Evolutionary conservation across 2,329 filamentous ascomycete species (phyloP).

Genomic region (Venturiaceae sp.): DNA sequence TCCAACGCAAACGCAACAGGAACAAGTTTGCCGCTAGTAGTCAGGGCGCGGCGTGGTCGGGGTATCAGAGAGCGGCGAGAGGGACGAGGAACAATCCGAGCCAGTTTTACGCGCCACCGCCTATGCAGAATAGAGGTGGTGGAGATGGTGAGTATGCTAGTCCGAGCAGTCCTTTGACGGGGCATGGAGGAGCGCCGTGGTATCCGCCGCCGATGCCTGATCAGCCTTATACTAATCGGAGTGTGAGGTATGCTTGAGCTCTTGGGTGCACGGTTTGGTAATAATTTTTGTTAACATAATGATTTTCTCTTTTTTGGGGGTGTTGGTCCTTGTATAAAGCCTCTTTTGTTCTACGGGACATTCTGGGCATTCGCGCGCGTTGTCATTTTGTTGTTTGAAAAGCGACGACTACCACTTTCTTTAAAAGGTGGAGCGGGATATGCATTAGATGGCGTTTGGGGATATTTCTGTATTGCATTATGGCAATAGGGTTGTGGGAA

Average conservation of each 20-base stretch:
- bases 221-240: not conserved
- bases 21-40: not conserved
- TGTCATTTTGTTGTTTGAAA: not conserved
- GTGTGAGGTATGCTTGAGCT: constrained; percentile 6
- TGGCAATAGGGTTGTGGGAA: not conserved
- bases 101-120: not conserved
- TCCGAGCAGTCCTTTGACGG: not conserved
- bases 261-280: not conserved
- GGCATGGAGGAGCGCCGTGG: not conserved
- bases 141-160: not conserved
- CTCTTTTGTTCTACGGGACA: not conserved
- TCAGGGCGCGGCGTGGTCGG: not conserved
- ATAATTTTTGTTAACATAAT: not conserved
- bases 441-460: not conserved
- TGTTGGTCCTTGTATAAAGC: not conserved
- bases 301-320: not conserved
- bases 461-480: not conserved
- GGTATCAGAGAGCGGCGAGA: not conserved
- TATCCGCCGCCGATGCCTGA: not conserved
- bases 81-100: not conserved
- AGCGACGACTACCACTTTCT: not conserved
- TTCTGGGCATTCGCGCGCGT: not conserved
- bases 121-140: not conserved
- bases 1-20: not conserved
- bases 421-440: not conserved